phyloP scores from a whole-genome alignment of 2,329 filamentous ascomycete species.

The Diplocarpon mali region DNA sequence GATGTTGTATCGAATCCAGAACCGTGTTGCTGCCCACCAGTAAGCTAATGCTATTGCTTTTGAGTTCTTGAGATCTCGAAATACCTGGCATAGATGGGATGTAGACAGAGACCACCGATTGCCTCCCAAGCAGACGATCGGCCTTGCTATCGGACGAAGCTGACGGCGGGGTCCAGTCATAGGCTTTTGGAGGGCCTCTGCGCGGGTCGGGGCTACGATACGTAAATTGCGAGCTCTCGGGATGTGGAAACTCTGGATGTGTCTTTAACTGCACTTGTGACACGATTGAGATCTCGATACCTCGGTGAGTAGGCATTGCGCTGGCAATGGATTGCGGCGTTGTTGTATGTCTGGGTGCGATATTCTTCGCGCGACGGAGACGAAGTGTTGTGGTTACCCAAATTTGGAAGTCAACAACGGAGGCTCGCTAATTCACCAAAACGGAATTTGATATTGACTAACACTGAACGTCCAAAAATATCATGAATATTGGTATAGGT shows the following conservation, averaged over 20 bases:
- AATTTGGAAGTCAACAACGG: too few species aligned
- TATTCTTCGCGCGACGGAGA: too few species aligned
- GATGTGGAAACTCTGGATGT: slow-evolving; percentile 45
- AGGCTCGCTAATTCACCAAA: too few species aligned
- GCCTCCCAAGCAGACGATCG: slow-evolving; percentile 25
- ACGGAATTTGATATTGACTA: too few species aligned
- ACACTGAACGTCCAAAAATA: too few species aligned
- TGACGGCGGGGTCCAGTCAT: slow-evolving; percentile 8
- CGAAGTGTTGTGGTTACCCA: too few species aligned
- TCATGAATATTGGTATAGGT: too few species aligned
- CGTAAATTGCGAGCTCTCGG: slow-evolving; percentile 36
- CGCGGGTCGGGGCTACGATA: slow-evolving; percentile 19
- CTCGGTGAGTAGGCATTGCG: slow-evolving; percentile 23
- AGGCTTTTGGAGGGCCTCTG: slow-evolving; percentile 4
- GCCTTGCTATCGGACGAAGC: slow-evolving; percentile 17
- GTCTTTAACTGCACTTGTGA: slow-evolving; percentile 23
- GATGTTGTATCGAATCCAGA: slow-evolving; percentile 40
- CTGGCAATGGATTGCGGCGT: background rate
- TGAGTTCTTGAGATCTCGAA: slow-evolving; percentile 1
- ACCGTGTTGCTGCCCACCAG: slow-evolving; percentile 35
- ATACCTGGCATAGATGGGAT: slow-evolving; percentile 43
- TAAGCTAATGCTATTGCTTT: slow-evolving; percentile 3
- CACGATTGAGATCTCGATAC: slow-evolving; percentile 22
- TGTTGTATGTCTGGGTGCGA: background rate
- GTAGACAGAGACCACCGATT: slow-evolving; percentile 41